Conservation (phyloP, 2,329 filamentous ascomycete species). For the Colletotrichum sp. region DNA sequence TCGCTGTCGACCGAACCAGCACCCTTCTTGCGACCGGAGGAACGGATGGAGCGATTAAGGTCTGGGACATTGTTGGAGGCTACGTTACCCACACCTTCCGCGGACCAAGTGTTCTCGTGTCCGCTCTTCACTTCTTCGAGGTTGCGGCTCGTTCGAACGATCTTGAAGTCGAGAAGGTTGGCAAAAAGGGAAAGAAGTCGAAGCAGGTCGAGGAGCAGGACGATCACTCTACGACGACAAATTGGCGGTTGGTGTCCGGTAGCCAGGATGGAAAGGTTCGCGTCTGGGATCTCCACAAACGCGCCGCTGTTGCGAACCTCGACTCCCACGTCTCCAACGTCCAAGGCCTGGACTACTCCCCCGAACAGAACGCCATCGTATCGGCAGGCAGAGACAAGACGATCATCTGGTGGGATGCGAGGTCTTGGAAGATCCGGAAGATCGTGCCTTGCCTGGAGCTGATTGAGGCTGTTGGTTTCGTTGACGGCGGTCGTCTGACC, state of each 20-base stretch:
- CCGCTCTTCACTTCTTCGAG: conserved; percentile 91
- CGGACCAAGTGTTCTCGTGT: conserved; percentile 89
- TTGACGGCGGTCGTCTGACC: conserved; percentile 72
- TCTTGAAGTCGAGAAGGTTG: conserved; percentile 43
- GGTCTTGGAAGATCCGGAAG: conserved; percentile 81
- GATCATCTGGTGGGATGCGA: conserved; percentile 87
- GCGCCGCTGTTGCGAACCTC: conserved; percentile 75
- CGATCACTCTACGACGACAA: conserved; percentile 45
- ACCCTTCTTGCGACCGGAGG: conserved; percentile 91
- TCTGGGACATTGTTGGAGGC: conserved; percentile 92
- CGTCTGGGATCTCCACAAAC: conserved; percentile 90
- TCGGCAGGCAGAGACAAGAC: conserved; percentile 94
- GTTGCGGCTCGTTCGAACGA: conserved; percentile 53
- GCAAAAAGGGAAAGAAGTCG: conserved; percentile 46
- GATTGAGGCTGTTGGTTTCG: conserved; percentile 83
- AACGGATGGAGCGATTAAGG: conserved; percentile 91
- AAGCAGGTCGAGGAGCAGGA: conserved; percentile 46
- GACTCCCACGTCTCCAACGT: conserved; percentile 97
- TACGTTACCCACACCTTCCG: conserved; percentile 96
- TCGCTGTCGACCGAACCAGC: conserved; percentile 84
- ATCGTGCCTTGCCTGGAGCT: conserved; percentile 86
- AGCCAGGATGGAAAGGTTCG: conserved; percentile 93
- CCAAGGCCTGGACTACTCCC: conserved; percentile 82
- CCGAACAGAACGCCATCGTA: conserved; percentile 75
- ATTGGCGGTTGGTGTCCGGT: conserved; percentile 86